Evolutionary conservation across 371 early-diverging fungal species (phyloP).

Genomic region (Haplosporangium sp.): DNA sequence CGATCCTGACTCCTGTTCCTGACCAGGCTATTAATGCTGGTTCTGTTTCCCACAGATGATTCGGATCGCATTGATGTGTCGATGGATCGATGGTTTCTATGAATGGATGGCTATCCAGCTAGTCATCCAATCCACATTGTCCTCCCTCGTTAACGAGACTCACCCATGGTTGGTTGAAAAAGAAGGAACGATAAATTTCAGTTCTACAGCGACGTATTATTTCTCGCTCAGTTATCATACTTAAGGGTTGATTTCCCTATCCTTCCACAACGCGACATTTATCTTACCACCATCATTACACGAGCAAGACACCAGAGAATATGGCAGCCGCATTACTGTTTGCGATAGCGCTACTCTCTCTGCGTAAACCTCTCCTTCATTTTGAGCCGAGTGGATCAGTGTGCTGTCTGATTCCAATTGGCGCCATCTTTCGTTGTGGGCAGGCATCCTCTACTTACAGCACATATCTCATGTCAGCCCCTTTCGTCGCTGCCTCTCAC

Average conservation of each 20-base stretch:
- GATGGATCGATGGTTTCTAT: conserved; percentile 17
- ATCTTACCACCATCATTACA: not conserved
- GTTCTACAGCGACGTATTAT: conserved; percentile 1
- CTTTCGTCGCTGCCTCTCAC: no score
- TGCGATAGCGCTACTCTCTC: not conserved
- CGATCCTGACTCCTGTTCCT: conserved; percentile 1
- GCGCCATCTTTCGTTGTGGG: no score
- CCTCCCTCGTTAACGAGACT: conserved; percentile 9
- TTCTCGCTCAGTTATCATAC: not conserved
- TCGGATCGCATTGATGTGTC: not conserved
- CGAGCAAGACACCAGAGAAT: no score
- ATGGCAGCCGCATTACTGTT: no score
- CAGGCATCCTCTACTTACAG: not conserved
- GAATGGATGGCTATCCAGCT: conserved; percentile 1
- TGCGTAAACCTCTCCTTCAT: not conserved
- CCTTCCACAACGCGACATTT: not conserved
- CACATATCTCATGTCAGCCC: no score
- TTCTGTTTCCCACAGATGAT: not conserved
- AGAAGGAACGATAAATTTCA: conserved; percentile 21
- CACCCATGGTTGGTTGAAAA: conserved; percentile 53
- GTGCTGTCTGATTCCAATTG: no score
- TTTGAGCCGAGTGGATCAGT: no score
- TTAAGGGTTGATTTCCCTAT: not conserved
- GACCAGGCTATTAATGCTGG: no score
- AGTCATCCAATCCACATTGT: conserved; percentile 20